Evolutionary conservation across 2,329 filamentous ascomycete species (phyloP).

Genomic region (Ophioceras dolichostomum): DNA sequence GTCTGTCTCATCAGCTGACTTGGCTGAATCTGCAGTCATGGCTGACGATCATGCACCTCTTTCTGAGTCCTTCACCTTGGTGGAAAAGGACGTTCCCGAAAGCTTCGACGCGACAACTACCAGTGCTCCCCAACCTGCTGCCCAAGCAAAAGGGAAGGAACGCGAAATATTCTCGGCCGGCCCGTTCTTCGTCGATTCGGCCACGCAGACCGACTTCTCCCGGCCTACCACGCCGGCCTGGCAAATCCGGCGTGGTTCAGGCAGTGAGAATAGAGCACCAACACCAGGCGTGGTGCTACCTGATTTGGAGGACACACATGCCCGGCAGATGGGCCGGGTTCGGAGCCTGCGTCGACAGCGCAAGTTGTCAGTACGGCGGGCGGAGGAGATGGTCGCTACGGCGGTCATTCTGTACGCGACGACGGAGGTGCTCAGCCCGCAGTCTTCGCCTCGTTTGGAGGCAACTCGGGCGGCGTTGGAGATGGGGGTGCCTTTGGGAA

Average conservation of each 20-base stretch:
- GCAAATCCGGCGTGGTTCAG: slow-evolving; percentile 3
- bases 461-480: too few species aligned
- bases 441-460: slow-evolving; percentile 20
- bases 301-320: slow-evolving; percentile 24
- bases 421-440: slow-evolving; percentile 32
- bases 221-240: background rate
- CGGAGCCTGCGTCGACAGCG: slow-evolving; percentile 31
- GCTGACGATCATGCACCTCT: slow-evolving; percentile 10
- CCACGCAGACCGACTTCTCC: slow-evolving; percentile 1
- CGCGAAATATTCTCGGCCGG: too few species aligned
- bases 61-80: slow-evolving; percentile 14
- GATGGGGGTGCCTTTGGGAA: slow-evolving; percentile 6
- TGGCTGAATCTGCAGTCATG: slow-evolving; percentile 9
- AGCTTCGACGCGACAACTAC: too few species aligned
- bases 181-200: background rate
- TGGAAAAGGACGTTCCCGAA: slow-evolving; percentile 9
- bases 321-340: slow-evolving; percentile 25
- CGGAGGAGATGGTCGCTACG: slow-evolving; percentile 40
- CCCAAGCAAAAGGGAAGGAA: background rate
- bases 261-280: slow-evolving; percentile 21
- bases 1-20: slow-evolving; percentile 5
- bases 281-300: slow-evolving; percentile 37
- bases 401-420: slow-evolving; percentile 42
- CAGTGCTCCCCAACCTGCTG: slow-evolving; percentile 10
- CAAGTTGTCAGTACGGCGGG: slow-evolving; percentile 29